Evolutionary conservation across 1,139 yeast genomes (phyloP), one percentile per base, ranked within the genome.

Genomic region (Diutina ranongensis): DNA sequence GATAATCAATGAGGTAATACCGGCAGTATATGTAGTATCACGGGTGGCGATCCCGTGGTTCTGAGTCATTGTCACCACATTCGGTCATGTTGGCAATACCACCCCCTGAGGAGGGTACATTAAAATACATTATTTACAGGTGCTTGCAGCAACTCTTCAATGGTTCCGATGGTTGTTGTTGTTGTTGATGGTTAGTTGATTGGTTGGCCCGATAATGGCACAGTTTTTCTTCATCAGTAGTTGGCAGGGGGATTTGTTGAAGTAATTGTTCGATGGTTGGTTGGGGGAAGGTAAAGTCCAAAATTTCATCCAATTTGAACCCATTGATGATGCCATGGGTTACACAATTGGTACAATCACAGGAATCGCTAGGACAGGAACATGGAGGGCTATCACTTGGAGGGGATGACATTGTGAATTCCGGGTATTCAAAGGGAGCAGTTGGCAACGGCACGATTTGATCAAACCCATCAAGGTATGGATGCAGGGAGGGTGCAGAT

Each of bases 311-410:
- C 35, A 72, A 50, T 49, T 68, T 65, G 45, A 68, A 55, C 1
- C 81, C 81, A 50, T 74, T 64, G 15, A 71, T 65, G 9, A 74
- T 76, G 2, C 80, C 79, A 54, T 76, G 82, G 2, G 68, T 60
- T 48, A 69, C 78, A 58, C 81, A 76, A 51, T 75, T 72, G 35
- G 64, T 58, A 54, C 82, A 76, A 33, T 64, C 71, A 55, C 82
- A 76, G 3, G 64, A 62, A 33, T 69, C 69, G 1, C 65, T 60
- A 0, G 71, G 61, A 58, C 82, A 76, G 3, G 57, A 52, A 51
- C 81, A 76, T 8, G 36, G 4, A 7, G 41, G 41, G 19, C 13
- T 13, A 22, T 35, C 40, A 12, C 4, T n/a, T 4, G 13, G 13
- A 12, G 34, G 13, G 15, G 15, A 12, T 7, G 13, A 15, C 5